Evolutionary conservation across 164 flowering plant genomes (phyloP).

Genomic region (Piper longum): DNA sequence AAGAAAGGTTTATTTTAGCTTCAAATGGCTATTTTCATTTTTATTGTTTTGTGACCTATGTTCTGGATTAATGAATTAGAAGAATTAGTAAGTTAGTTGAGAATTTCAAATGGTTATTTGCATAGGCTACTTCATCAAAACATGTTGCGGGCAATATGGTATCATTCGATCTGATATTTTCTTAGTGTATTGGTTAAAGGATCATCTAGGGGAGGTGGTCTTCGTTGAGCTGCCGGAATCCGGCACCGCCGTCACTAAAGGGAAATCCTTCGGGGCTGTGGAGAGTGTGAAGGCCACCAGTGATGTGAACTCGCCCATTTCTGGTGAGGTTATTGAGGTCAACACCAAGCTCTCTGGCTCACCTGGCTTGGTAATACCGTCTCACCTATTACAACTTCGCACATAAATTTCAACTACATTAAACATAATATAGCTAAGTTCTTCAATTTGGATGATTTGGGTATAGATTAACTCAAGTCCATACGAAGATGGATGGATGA

Average conservation of each 20-base stretch:
- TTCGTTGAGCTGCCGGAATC: constrained; percentile 86
- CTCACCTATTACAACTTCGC: neutral
- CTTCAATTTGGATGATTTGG: neutral
- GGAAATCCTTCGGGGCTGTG: constrained; percentile 67
- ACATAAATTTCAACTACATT: neutral
- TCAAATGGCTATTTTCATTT: neutral
- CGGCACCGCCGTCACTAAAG: constrained; percentile 44
- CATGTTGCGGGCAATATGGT: neutral
- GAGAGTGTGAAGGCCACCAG: constrained; percentile 99
- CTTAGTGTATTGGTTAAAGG: constrained; percentile 19
- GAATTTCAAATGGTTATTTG: neutral
- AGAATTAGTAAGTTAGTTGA: too few relatives aligned
- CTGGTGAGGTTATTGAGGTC: constrained; percentile 80
- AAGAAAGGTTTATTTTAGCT: neutral
- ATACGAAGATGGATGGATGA: constrained; percentile 96
- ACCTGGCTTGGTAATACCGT: constrained; percentile 70
- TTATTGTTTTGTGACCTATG: neutral
- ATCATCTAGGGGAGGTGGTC: constrained; percentile 93
- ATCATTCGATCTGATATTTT: neutral
- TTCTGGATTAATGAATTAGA: too few relatives aligned
- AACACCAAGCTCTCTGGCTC: constrained; percentile 56
- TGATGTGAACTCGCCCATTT: constrained; percentile 83
- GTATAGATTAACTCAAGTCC: constrained; percentile 72
- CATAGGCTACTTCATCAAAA: neutral
- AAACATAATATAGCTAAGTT: neutral